Conservation (phyloP, 257 asterid species). For the Solanum gandarillasii region DNA sequence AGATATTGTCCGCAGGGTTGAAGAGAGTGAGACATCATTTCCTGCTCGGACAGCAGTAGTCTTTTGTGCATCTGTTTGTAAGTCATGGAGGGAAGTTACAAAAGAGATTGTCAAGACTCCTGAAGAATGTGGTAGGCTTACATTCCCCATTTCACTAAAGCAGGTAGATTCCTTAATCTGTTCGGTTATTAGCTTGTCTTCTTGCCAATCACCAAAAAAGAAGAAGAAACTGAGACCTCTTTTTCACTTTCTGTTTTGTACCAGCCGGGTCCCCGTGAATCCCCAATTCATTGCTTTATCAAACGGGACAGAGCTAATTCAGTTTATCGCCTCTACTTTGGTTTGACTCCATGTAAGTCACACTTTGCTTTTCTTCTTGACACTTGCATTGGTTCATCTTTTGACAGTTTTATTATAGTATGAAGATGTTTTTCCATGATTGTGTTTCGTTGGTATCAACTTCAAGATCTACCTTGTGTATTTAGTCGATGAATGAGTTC, state of each 20-base stretch:
- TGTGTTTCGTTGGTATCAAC: not conserved
- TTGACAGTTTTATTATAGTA: not conserved
- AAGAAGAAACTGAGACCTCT: not conserved
- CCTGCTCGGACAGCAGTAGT: constrained; percentile 14
- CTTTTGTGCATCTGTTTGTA: constrained; percentile 20
- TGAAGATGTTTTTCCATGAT: not conserved
- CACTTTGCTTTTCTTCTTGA: not conserved
- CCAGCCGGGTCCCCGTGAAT: constrained; percentile 92
- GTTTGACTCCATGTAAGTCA: constrained; percentile 81
- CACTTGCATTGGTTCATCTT: not conserved
- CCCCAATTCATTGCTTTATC: constrained; percentile 86
- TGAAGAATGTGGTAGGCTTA: constrained; percentile 18
- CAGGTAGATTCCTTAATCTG: constrained; percentile 2
- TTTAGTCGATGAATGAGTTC: not conserved
- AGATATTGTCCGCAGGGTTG: constrained; percentile 19
- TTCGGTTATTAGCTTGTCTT: not conserved
- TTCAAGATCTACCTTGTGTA: not conserved
- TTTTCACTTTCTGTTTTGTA: not conserved
- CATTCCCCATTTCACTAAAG: constrained; percentile 22
- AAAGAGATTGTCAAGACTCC: constrained; percentile 19
- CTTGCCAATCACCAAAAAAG: not conserved
- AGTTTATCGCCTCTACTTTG: constrained; percentile 59
- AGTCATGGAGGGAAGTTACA: constrained; percentile 18
- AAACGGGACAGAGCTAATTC: constrained; percentile 76
- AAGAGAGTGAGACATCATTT: constrained; percentile 15